Percentiles rank a stretch among this genome's conserved stretches.
These are phyloP conservation scores for Cystobasidium pallidum DNA, from an alignment of 1,284 basidiomycete genomes.

Conservation along the genomic window DNA sequence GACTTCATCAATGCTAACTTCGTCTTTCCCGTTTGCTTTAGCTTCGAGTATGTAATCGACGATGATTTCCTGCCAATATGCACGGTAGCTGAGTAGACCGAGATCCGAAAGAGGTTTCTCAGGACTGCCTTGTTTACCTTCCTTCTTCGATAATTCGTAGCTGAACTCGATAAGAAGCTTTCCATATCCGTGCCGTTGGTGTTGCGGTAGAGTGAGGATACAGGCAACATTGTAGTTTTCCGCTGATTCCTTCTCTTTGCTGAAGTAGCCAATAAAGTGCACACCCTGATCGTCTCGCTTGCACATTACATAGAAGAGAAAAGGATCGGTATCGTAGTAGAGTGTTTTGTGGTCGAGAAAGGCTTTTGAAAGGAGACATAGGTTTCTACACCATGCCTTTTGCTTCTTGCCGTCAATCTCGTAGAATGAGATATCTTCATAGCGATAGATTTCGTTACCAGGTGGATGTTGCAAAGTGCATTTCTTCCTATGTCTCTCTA, in stretches of 20 bases:
- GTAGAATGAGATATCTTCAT: constrained; percentile 95
- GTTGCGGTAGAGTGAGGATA: constrained; percentile 95
- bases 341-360: constrained; percentile 99
- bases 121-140: constrained; percentile 91
- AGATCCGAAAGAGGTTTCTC: constrained; percentile 97
- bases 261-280: constrained; percentile 97
- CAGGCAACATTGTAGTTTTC: constrained; percentile 99
- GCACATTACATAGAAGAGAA: constrained; percentile 98
- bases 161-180: constrained; percentile 97
- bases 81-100: constrained; percentile 88
- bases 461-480: constrained; percentile 95
- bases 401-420: constrained; percentile 98
- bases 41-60: constrained; percentile 76
- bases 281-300: constrained; percentile 87
- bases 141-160: constrained; percentile 96
- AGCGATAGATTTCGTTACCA: constrained; percentile 98
- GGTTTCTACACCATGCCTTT: constrained; percentile 93
- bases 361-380: constrained; percentile 95
- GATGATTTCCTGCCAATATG: constrained; percentile 97
- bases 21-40: constrained; percentile 59
- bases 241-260: constrained; percentile 97
- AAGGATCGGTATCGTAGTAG: constrained; percentile 99
- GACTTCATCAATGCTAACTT: constrained; percentile 93
- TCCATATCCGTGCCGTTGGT: constrained; percentile 94
- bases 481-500: constrained; percentile 84